Evolutionary conservation across 2,329 filamentous ascomycete species (phyloP), one percentile per base, ranked within the genome.

Genomic region (Epichloe aotearoae): DNA sequence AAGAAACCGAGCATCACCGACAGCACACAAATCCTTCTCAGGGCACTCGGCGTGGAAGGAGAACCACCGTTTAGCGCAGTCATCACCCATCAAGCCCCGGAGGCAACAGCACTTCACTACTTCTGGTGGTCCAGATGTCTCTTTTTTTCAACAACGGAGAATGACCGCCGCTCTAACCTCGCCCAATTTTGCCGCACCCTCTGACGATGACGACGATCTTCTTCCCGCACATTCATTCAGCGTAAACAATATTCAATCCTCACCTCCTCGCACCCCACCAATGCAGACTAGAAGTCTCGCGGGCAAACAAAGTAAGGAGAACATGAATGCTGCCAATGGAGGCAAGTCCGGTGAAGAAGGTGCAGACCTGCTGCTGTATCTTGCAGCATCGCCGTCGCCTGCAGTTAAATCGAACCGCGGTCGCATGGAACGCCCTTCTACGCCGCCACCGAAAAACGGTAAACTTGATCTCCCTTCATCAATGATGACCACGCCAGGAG

Each of bases 381-480:
- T 97, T 15, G 90, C 90, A 46, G 88, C 88, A 48, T 97, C 91
- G 6, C 93, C 93, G 1, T 95, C 89, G 0, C 88, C 89, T 1
- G 88, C 87, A 45, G 81, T 83, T 47, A 77, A 70, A 56, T 67
- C 71, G 12, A 66, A 63, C 54, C 54, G 62, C 55, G 55, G 60
- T 53, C 71, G 75, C 50, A 82, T 83, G 76, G 79, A 83, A 41
- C 81, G 83, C 26, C 84, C 84, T 1, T 86, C 83, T 11, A 90
- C 86, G n/a, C 86, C 86, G 36, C 85, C 85, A 4, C 81, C 82
- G 50, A 83, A 82, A 63, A 80, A 74, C 71, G 69, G 63, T 61
- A 81, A 81, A 73, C 78, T 74, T 57, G 86, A 80, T 49, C 73
- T 86, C 55, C 89, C 82, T 20, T 94, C 82, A 51, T 94, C 83